Evolutionary conservation across 352 stramenopile species (phyloP), one percentile per base, ranked within the genome.

Genomic region (Globisporangium acanthophoron): DNA sequence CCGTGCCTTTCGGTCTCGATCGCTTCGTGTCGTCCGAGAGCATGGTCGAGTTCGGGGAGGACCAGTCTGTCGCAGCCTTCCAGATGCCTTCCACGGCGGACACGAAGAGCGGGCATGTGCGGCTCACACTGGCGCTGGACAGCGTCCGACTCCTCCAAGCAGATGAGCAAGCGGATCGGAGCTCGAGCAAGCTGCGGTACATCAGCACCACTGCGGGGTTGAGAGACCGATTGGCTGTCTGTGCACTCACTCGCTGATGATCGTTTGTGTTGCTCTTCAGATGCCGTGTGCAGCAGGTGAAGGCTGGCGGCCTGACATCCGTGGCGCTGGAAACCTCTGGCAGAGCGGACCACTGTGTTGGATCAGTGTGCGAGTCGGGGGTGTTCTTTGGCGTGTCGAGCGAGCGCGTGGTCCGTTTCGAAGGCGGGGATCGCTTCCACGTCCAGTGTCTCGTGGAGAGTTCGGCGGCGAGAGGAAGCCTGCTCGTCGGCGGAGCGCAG

Each of bases 311-410:
- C 5, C 39, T 41, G 15, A 11, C 52, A 18, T 52, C 45, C 6
- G 48, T 63, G 8, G 59, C 71, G 5, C 56, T 87, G 21, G 73
- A 86, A 69, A 61, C 69, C 18, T 69, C 55, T 37, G 55, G 47
- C 18, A 39, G 40, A 13, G 61, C 87, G 8, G 76, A 89, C 45
- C 55, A 73, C 16, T 89, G 79, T 37, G 45, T 49, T 41, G 57
- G 51, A 8, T 12, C 45, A 15, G 59, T 61, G 37, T 87, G 76
- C 40, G 51, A 73, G 4, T 54, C 68, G 40, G 80, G 53, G 5
- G 67, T 88, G 46, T 90, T 86, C 24, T 31, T 78, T 9, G 76
- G 78, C 9, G 45, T 81, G 4, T 70, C 74, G 35, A 65, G 51
- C 20, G 69, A 82, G 35, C 61, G 65, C 31, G 64, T 90, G 16